These are phyloP conservation scores for Sesbania bispinosa DNA, from an alignment of 306 rosid species.

Conservation along the genomic window DNA sequence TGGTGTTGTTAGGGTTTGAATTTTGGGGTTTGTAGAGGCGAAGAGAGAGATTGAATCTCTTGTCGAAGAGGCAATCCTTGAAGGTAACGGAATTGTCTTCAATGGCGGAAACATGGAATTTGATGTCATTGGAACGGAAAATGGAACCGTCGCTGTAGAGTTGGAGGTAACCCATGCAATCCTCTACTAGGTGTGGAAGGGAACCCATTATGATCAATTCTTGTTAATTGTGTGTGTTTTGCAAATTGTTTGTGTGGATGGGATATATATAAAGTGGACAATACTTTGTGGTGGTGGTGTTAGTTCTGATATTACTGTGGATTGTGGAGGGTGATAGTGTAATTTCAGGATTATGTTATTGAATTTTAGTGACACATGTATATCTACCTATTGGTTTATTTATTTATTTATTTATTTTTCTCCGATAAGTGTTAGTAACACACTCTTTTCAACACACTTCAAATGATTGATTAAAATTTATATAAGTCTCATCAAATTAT, in stretches of 20 bases:
- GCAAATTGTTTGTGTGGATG: neutral
- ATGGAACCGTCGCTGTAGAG: constrained; percentile 81
- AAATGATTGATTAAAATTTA: too few species aligned
- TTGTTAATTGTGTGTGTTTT: neutral
- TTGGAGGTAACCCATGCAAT: constrained; percentile 88
- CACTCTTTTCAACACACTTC: too few species aligned
- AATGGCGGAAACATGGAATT: constrained; percentile 39
- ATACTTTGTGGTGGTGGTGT: neutral
- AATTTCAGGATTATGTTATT: constrained; percentile 15
- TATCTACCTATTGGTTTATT: neutral
- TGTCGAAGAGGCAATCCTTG: constrained; percentile 52
- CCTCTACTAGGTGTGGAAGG: constrained; percentile 69
- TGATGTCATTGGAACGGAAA: constrained; percentile 48
- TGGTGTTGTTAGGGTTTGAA: neutral
- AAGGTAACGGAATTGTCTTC: constrained; percentile 47
- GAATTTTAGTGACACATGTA: constrained; percentile 28
- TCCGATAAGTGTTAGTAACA: too few species aligned
- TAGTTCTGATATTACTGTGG: neutral
- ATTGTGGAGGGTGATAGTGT: constrained; percentile 25
- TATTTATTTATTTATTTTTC: neutral
- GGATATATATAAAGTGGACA: neutral
- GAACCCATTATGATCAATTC: constrained; percentile 89
- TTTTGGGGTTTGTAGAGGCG: constrained; percentile 63
- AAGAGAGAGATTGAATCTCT: constrained; percentile 49
- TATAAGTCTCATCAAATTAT: too few species aligned